These are phyloP conservation scores for Solanum neorickii DNA, from an alignment of 257 asterid species.

Conservation along the genomic window DNA sequence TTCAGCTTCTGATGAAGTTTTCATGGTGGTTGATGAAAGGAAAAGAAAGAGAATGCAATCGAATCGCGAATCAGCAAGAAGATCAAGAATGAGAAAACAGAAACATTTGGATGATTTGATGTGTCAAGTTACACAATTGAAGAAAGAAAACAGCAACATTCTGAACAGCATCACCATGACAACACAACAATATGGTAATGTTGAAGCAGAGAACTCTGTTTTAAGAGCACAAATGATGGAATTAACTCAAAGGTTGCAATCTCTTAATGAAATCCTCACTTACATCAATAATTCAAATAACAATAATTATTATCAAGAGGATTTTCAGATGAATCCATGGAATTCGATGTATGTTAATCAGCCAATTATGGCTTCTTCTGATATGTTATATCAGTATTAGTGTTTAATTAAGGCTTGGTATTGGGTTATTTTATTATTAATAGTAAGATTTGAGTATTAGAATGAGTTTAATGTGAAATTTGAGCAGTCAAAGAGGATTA, in stretches of 20 bases:
- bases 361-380: conserved; percentile 63
- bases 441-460: not conserved
- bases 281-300: conserved; percentile 27
- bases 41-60: conserved; percentile 78
- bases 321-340: conserved; percentile 33
- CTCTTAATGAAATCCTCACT: conserved; percentile 48
- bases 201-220: conserved; percentile 73
- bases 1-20: conserved; percentile 36
- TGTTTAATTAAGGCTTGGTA: not conserved
- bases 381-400: conserved; percentile 39
- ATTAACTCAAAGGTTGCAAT: conserved; percentile 54
- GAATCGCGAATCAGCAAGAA: conserved; percentile 85
- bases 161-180: conserved; percentile 23
- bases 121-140: conserved; percentile 39
- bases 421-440: not conserved
- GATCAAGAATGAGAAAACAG: conserved; percentile 87
- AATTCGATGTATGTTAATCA: conserved; percentile 41
- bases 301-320: conserved; percentile 18
- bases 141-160: conserved; percentile 41
- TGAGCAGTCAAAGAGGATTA: not conserved
- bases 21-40: conserved; percentile 37
- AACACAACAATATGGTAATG: conserved; percentile 27
- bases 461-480: not conserved
- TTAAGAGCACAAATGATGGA: conserved; percentile 74
- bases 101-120: conserved; percentile 62